Conservation (phyloP, 306 rosid species). For the Vachellia pachyceras region DNA sequence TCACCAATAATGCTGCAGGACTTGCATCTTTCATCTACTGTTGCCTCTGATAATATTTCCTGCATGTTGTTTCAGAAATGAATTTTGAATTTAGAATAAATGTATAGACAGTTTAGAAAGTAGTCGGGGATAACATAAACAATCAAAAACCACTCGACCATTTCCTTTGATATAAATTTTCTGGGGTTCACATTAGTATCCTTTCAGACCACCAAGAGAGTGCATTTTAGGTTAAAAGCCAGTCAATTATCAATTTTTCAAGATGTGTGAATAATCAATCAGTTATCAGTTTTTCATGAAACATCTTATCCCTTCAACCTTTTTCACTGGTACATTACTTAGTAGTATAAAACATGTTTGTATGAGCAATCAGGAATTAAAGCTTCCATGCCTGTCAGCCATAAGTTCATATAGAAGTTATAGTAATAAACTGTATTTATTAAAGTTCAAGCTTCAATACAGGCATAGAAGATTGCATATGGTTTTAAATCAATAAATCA, state of each 20-base stretch:
- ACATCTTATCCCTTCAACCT: constrained; percentile 5
- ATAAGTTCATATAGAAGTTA: neutral
- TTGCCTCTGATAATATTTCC: constrained; percentile 82
- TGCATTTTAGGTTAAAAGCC: constrained; percentile 22
- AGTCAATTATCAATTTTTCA: neutral
- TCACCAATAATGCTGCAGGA: constrained; percentile 48
- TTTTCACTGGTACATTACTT: neutral
- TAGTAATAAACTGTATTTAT: neutral
- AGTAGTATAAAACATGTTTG: too few relatives aligned
- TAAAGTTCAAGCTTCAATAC: constrained; percentile 6
- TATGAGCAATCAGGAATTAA: neutral
- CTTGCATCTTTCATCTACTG: constrained; percentile 69
- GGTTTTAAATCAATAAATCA: constrained; percentile 15
- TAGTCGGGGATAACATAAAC: neutral
- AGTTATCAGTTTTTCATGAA: neutral
- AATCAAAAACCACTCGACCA: constrained; percentile 25
- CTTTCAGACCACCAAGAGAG: constrained; percentile 22
- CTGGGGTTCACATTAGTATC: constrained; percentile 28
- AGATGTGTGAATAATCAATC: constrained; percentile 9
- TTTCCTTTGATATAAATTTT: constrained; percentile 11
- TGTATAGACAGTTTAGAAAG: constrained; percentile 34
- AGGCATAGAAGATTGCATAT: neutral
- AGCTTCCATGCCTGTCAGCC: neutral
- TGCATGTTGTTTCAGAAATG: constrained; percentile 48
- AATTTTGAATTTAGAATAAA: constrained; percentile 33